Conservation (phyloP, 2,329 filamentous ascomycete species). For the Myriosclerotinia curreyana region DNA sequence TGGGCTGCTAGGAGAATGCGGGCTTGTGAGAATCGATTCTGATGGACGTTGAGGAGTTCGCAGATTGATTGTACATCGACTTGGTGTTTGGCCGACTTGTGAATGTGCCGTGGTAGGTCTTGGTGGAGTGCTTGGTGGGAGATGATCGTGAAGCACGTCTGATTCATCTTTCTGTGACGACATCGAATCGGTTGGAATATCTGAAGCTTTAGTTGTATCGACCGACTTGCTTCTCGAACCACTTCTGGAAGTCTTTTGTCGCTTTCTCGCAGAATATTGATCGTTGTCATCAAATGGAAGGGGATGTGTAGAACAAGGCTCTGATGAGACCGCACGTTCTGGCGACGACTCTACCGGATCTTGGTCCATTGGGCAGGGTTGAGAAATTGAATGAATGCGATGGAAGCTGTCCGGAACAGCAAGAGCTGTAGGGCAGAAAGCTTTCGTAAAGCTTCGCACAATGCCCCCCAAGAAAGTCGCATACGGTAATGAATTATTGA, state of each 20-base stretch:
- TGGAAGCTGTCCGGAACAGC: constrained; percentile 21
- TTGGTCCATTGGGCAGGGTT: constrained; percentile 42
- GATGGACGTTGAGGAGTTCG: constrained; percentile 46
- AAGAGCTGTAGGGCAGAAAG: constrained; percentile 28
- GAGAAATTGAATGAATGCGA: constrained; percentile 49
- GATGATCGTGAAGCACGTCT: constrained; percentile 37
- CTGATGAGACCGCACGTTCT: constrained; percentile 60
- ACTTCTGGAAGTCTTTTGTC: constrained; percentile 57
- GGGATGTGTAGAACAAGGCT: constrained; percentile 60
- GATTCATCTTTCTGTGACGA: constrained; percentile 32
- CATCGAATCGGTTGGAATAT: constrained; percentile 27
- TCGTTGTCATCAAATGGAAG: constrained; percentile 63
- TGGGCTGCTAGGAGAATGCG: constrained; percentile 44
- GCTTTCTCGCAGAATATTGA: constrained; percentile 50
- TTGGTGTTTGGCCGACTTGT: constrained; percentile 49
- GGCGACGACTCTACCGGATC: constrained; percentile 42
- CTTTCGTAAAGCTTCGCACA: constrained; percentile 28
- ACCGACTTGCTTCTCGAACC: constrained; percentile 54
- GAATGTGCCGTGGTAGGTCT: constrained; percentile 39
- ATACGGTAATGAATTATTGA: constrained; percentile 23
- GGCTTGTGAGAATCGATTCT: constrained; percentile 45
- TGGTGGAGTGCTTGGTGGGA: constrained; percentile 36
- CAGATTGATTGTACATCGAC: constrained; percentile 59
- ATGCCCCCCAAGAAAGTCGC: constrained; percentile 25
- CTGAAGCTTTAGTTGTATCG: constrained; percentile 39